Percentiles rank a stretch among this genome's conserved stretches.
Evolutionary conservation across 2,329 filamentous ascomycete species (phyloP).

Genomic region (Talaromyces sp.): DNA sequence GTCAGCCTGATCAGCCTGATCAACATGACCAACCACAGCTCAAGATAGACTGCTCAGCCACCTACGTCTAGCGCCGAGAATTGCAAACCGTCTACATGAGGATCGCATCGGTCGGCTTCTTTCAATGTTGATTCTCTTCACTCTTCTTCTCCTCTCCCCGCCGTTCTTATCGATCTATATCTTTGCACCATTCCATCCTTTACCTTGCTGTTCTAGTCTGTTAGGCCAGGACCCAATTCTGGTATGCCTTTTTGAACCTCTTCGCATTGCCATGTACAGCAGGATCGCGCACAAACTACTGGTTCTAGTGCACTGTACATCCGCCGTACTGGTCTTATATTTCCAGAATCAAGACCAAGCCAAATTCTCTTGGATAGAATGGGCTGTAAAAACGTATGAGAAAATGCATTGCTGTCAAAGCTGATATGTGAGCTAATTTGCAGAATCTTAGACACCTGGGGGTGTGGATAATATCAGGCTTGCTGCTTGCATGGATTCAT

Average conservation of each 20-base stretch:
- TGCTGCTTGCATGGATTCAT: not conserved
- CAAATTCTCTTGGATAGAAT: not conserved
- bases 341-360: not conserved
- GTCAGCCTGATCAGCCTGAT: not conserved
- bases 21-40: not conserved
- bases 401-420: not conserved
- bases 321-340: not conserved
- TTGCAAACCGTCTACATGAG: not conserved
- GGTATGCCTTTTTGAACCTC: not conserved
- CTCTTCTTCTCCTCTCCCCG: not conserved
- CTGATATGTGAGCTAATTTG: not conserved
- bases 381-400: not conserved
- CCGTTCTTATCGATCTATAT: not conserved
- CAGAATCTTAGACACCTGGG: not conserved
- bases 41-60: not conserved
- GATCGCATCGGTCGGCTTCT: not conserved
- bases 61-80: not conserved
- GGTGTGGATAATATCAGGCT: not conserved
- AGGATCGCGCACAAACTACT: not conserved
- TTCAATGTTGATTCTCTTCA: not conserved
- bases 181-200: not conserved
- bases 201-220: not conserved
- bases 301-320: not conserved
- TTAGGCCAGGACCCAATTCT: not conserved
- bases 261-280: not conserved